phyloP scores from a whole-genome alignment of 345 rosid species.

The Lepidium africanum region DNA sequence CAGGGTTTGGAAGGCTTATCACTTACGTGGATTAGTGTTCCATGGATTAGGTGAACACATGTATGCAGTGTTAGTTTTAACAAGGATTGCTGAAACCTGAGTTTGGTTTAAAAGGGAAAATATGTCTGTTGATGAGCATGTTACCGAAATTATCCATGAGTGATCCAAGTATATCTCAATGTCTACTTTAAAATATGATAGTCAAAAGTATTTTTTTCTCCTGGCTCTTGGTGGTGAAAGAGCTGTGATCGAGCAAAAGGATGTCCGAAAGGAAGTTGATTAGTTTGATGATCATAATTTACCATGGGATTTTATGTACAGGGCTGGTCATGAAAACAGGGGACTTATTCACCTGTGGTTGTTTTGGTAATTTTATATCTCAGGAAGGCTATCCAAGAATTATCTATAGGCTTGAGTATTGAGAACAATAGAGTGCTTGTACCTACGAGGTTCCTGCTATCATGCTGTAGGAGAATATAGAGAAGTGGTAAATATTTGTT shows the following conservation, averaged over 20 bases:
- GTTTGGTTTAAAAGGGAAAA: background rate
- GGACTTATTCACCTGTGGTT: conserved; percentile 6
- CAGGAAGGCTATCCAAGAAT: conserved; percentile 92
- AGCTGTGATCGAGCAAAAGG: background rate
- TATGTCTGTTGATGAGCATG: background rate
- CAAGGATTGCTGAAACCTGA: background rate
- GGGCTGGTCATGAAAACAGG: conserved; percentile 1
- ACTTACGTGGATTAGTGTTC: conserved; percentile 70
- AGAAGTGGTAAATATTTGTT: conserved; percentile 50
- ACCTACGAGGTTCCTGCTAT: conserved; percentile 89
- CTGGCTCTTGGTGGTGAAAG: background rate
- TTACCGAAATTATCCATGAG: background rate
- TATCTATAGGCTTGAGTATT: conserved; percentile 66
- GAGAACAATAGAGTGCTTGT: conserved; percentile 81
- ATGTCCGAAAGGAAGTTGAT: no score
- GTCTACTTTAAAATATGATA: background rate
- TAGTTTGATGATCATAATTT: background rate
- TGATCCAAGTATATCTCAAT: background rate
- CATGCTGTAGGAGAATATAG: conserved; percentile 90
- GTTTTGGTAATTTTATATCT: conserved; percentile 14
- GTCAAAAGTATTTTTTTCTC: background rate
- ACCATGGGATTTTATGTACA: background rate
- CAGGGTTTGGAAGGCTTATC: conserved; percentile 83
- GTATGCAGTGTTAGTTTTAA: conserved; percentile 24
- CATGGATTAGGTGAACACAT: conserved; percentile 92